Evolutionary conservation across 208 protist genomes (phyloP).

Genomic region (Crithidia mellificae): DNA sequence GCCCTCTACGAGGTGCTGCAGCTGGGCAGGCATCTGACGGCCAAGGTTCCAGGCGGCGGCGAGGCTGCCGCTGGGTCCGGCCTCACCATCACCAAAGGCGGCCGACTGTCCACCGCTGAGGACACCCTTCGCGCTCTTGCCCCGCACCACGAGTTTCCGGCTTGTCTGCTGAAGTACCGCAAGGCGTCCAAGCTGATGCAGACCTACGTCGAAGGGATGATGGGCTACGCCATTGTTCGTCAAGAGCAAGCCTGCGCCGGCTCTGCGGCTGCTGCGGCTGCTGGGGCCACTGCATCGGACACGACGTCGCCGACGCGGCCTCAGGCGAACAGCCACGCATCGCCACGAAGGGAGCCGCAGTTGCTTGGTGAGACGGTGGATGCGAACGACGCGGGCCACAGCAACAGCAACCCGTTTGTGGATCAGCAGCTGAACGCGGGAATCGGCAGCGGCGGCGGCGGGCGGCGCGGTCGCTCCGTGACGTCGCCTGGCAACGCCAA

Average conservation of each 20-base stretch:
- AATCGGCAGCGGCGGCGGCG: background rate
- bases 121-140: constrained; percentile 76
- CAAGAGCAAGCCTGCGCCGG: background rate
- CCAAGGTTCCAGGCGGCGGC: constrained; percentile 8
- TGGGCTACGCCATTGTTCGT: constrained; percentile 64
- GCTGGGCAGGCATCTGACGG: constrained; percentile 60
- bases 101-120: constrained; percentile 89
- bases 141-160: constrained; percentile 77
- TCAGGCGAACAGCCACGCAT: background rate
- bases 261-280: background rate
- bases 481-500: background rate
- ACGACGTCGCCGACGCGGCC: background rate
- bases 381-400: background rate
- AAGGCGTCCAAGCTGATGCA: constrained; percentile 86
- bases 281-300: background rate
- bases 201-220: constrained; percentile 89
- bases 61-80: constrained; percentile 21
- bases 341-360: background rate
- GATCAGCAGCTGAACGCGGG: constrained; percentile 18
- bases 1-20: constrained; percentile 86
- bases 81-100: constrained; percentile 72
- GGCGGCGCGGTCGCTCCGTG: background rate
- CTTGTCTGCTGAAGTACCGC: constrained; percentile 72
- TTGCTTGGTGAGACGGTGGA: constrained; percentile 24
- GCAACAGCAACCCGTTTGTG: constrained; percentile 30